Evolutionary conservation across 2,329 filamentous ascomycete genomes (phyloP), one percentile per base, ranked within the genome.

Genomic region (Aspergillus sclerotialis): DNA sequence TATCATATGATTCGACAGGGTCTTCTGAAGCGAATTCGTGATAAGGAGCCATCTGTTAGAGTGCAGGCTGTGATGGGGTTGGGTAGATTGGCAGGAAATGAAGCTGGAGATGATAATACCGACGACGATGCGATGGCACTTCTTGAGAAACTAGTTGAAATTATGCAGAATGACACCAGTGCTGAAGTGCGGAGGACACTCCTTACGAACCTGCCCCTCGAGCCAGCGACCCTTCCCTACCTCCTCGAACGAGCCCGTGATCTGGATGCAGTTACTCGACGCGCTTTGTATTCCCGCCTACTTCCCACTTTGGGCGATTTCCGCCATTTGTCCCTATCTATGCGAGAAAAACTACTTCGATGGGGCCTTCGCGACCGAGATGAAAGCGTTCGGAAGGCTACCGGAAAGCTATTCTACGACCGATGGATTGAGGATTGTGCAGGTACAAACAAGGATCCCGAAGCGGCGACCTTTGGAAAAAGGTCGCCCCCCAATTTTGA

Each of bases 361-460:
- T 98, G 92, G 92, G 92, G 92, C 32, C 69, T 98, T 26, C 80
- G 89, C 25, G 92, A 98, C 58, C 78, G 92, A 60, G 92, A 98
- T 47, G 90, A 96, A 46, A 87, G 84, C 48, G 92, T 98, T 9
- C 80, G 89, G 33, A 94, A 94, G 58, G 90, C 90, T 7, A 85
- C 92, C 3, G 87, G 84, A 6, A 82, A 85, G 29, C 70, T 96
- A 5, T 98, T 98, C 65, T 80, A 84, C 41, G 89, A 95, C 54
- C 78, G 87, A n/a, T 98, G 92, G 92, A 90, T 98, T 41, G 90
- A 96, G 55, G 87, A 96, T 53, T 95, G 89, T 50, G 88, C 84
- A 5, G 82, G 82, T 2, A 70, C 75, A 1, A 74, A 80, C 24
- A 69, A 71, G 12, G 76, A 77, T 25, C 66, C 73, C 7, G 74